phyloP scores from a whole-genome alignment of 129 eudicot genomes.

The Lonicera japonica region DNA sequence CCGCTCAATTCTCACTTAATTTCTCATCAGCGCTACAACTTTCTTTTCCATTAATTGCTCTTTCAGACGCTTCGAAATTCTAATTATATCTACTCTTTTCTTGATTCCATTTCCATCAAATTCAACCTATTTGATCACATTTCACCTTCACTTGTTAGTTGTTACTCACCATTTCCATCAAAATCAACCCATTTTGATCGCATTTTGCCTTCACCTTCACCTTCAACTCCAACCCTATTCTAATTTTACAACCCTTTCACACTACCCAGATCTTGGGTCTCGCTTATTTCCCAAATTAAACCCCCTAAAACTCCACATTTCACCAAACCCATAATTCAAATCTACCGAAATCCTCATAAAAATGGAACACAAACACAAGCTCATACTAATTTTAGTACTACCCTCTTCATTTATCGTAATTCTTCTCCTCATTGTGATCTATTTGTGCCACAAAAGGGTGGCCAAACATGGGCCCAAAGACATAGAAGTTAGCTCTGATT shows the following conservation, averaged over 20 bases:
- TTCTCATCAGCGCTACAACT: slow-evolving; percentile 14
- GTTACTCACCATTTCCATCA: no score
- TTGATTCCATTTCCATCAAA: no score
- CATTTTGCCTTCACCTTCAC: no score
- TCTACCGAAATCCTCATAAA: not conserved
- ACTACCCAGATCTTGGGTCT: slow-evolving; percentile 26
- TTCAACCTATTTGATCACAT: slow-evolving; percentile 17
- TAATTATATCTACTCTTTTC: slow-evolving; percentile 22
- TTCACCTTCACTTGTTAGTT: slow-evolving; percentile 19
- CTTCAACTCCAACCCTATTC: not conserved
- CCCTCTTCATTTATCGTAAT: slow-evolving; percentile 25
- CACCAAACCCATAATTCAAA: not conserved
- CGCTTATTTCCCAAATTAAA: slow-evolving; percentile 13
- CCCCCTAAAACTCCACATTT: slow-evolving; percentile 30
- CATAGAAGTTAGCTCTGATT: slow-evolving; percentile 41
- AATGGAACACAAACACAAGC: slow-evolving; percentile 54
- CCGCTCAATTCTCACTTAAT: slow-evolving; percentile 25
- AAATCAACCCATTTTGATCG: slow-evolving; percentile 17
- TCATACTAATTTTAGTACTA: slow-evolving; percentile 40
- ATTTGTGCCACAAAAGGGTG: slow-evolving; percentile 29
- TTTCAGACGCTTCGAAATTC: no score
- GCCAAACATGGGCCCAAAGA: slow-evolving; percentile 29
- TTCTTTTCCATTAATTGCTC: slow-evolving; percentile 14
- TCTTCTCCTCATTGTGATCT: slow-evolving; percentile 33
- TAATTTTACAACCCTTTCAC: slow-evolving; percentile 10